A percentile compares a stretch with the other conserved stretches of the same genome.
Evolutionary conservation across 192 early-diverging fungal genomes (phyloP).

Genomic region (Paraglomus occultum): DNA sequence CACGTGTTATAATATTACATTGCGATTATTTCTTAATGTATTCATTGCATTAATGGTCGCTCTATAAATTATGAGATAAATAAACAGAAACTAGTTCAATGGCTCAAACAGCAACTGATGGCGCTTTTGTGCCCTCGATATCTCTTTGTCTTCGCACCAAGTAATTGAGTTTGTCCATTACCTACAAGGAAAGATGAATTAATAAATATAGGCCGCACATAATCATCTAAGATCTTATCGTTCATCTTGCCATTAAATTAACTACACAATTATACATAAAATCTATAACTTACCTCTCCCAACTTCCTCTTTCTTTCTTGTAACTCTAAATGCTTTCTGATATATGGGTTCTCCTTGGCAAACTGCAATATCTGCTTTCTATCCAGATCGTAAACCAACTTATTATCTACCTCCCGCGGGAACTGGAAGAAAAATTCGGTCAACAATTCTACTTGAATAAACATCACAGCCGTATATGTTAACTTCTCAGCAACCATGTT

Average conservation of each 20-base stretch:
- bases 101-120: too few species aligned
- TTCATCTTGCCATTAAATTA: neutral
- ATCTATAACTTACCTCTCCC: constrained; percentile 67
- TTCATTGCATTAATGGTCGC: too few species aligned
- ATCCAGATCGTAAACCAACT: constrained; percentile 83
- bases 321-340: constrained; percentile 81
- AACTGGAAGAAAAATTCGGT: constrained; percentile 99
- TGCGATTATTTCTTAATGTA: too few species aligned
- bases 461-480: constrained; percentile 94
- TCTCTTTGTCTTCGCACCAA: constrained; percentile 54
- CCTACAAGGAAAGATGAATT: constrained; percentile 14
- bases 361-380: constrained; percentile 81
- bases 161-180: constrained; percentile 58
- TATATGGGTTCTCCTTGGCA: constrained; percentile 84
- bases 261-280: neutral
- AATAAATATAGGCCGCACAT: constrained; percentile 1
- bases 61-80: too few species aligned
- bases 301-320: constrained; percentile 83
- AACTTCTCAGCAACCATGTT: constrained; percentile 93
- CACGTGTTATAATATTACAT: too few species aligned
- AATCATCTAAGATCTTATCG: neutral
- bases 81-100: too few species aligned
- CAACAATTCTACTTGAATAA: constrained; percentile 95
- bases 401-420: constrained; percentile 90
- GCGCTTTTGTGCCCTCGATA: constrained; percentile 41